Base-by-base conservation (phyloP, 306 rosid species). In the Myrica gale region DNA sequence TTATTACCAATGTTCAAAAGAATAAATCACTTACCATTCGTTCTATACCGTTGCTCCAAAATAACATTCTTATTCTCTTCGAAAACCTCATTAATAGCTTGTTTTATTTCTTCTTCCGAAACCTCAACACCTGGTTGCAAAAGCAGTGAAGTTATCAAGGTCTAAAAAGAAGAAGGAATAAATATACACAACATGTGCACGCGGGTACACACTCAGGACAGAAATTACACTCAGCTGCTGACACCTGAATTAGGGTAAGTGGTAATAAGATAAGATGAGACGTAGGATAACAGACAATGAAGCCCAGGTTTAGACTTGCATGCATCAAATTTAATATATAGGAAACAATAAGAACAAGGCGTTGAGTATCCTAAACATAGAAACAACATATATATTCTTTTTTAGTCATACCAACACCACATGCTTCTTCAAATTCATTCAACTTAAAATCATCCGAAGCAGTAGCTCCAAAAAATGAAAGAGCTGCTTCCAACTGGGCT, bases 401-500 rank as follows among this genome's bases (percentile, higher is more conserved):
- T 74, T 46, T 20, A 11, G 61, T 51, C 88, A 58, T 90, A 95
- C 99, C 99, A 81, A 96, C 97, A 71, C 99, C 99, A 77, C 97
- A 96, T 37, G 93, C 87, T 81, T 85, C 92, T 88, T 92, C 98
- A 81, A 96, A 89, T 62, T 88, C 89, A 50, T 75, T 72, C 80
- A 81, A 74, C 68, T 87, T 84, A 62, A 92, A 86, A 58, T 80
- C 58, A 68, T 89, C 97, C 0, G 48, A 43, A 41, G 85, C 97
- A 8, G 81, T 73, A 8, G 76, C 46, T 52, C 87, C 77, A 66
- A 95, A 87, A 83, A 85, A 95, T 12, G 88, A 73, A 37, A 95
- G 82, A 6, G 97, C 96, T 1, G 92, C 99, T 58, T 95, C 99
- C 74, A 95, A 88, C 79, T 95, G 97, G 0, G 93, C 96, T 0